Percentiles rank a stretch among this genome's conserved stretches.
These are phyloP conservation scores for Scortechinia acanthostroma DNA, from an alignment of 2,329 filamentous ascomycete species.

Conservation along the genomic window DNA sequence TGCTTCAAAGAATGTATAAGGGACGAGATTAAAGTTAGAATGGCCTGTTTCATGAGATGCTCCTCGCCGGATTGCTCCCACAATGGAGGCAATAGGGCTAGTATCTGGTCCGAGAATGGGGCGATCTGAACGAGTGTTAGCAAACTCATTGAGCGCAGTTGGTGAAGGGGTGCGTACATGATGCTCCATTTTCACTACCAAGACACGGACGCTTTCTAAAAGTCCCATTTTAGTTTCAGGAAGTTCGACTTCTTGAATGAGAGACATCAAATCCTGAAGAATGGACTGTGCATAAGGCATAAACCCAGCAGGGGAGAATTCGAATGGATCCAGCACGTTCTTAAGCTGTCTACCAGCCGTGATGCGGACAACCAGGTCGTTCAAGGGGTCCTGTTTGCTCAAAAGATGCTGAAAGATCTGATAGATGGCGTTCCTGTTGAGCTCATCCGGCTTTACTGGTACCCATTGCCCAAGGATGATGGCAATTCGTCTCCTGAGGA, in stretches of 20 bases:
- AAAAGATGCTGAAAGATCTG: conserved; percentile 60
- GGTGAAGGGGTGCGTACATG: conserved; percentile 19
- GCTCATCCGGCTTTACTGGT: conserved; percentile 44
- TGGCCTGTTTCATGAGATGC: conserved; percentile 63
- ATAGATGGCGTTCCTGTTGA: conserved; percentile 50
- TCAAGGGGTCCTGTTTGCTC: conserved; percentile 47
- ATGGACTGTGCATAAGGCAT: conserved; percentile 50
- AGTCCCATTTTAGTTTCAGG: conserved; percentile 63
- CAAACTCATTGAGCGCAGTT: too few species aligned
- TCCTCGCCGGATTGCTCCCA: conserved; percentile 63
- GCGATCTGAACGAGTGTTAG: conserved; percentile 6
- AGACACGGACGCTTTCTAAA: conserved; percentile 53
- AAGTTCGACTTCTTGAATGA: conserved; percentile 56
- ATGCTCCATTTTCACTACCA: conserved; percentile 55
- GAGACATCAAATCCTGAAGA: conserved; percentile 46
- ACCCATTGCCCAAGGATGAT: conserved; percentile 66
- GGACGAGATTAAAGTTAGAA: conserved; percentile 53
- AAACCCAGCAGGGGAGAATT: conserved; percentile 51
- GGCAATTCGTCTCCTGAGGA: conserved; percentile 54
- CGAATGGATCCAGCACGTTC: conserved; percentile 54
- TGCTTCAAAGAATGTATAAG: conserved; percentile 57
- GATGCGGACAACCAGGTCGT: conserved; percentile 60
- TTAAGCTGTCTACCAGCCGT: conserved; percentile 57
- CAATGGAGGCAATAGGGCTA: conserved; percentile 51
- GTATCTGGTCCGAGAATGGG: conserved; percentile 44